phyloP scores from a whole-genome alignment of 2,329 filamentous ascomycete genomes.

The Colletotrichum caudatum region DNA sequence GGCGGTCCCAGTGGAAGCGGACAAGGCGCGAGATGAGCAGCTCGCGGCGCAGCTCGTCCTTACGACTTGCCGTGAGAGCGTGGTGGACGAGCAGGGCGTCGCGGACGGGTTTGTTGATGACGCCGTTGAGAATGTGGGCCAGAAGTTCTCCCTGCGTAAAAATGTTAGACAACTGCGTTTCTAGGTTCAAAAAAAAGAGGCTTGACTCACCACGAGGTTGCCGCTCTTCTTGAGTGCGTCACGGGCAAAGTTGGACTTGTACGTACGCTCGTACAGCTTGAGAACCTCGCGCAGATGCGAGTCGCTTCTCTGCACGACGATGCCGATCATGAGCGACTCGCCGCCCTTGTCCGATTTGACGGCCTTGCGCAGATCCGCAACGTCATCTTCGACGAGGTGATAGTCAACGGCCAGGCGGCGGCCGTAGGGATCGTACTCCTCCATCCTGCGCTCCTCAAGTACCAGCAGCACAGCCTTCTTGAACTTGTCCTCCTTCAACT shows the following conservation, averaged over 20 bases:
- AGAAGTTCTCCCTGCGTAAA: constrained; percentile 86
- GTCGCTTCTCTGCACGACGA: constrained; percentile 85
- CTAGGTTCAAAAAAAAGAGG: background rate
- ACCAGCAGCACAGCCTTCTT: constrained; percentile 87
- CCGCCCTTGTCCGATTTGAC: constrained; percentile 83
- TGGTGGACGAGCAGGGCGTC: constrained; percentile 93
- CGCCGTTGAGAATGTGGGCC: constrained; percentile 94
- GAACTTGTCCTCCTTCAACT: constrained; percentile 97
- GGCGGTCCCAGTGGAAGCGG: constrained; percentile 90
- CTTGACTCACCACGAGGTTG: constrained; percentile 85
- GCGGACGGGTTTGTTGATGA: constrained; percentile 94
- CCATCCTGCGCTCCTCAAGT: constrained; percentile 85
- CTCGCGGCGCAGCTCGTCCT: constrained; percentile 81
- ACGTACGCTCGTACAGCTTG: constrained; percentile 78
- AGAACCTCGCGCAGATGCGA: constrained; percentile 84
- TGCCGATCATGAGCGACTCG: constrained; percentile 87
- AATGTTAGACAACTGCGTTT: constrained; percentile 10
- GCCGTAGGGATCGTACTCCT: constrained; percentile 78
- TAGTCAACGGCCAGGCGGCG: constrained; percentile 68
- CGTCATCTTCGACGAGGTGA: constrained; percentile 76
- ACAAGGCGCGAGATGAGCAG: constrained; percentile 89
- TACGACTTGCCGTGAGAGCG: constrained; percentile 80
- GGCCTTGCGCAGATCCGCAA: constrained; percentile 74
- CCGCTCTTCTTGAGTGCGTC: constrained; percentile 89
- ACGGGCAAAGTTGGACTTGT: constrained; percentile 84